These are phyloP conservation scores for Tetrapisispora arboricola DNA, from an alignment of 805 yeast species.

Conservation along the genomic window DNA sequence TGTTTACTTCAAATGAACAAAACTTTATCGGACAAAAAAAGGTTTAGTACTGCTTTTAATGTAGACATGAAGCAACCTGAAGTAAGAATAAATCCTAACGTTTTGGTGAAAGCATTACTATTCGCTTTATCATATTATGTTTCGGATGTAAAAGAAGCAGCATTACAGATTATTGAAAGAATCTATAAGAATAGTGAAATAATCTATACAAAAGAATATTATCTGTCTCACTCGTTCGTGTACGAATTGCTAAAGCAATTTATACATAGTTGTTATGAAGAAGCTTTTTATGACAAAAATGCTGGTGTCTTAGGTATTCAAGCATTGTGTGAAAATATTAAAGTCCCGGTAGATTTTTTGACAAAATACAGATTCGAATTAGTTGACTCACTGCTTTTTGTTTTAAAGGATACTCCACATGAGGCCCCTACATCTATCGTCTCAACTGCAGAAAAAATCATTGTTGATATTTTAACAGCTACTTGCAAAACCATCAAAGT, in stretches of 20 bases:
- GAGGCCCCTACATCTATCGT: conserved; percentile 80
- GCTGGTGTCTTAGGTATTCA: conserved; percentile 84
- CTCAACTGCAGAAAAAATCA: conserved; percentile 57
- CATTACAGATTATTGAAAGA: conserved; percentile 51
- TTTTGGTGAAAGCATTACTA: conserved; percentile 64
- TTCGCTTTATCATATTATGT: conserved; percentile 74
- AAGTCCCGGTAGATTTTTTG: conserved; percentile 64
- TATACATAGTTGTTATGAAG: conserved; percentile 87
- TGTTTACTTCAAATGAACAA: conserved; percentile 69
- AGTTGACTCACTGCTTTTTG: conserved; percentile 78
- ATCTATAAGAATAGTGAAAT: conserved; percentile 52
- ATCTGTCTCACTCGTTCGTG: conserved; percentile 63
- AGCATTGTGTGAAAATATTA: conserved; percentile 58
- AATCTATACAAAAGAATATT: conserved; percentile 61
- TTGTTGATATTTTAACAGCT: conserved; percentile 49
- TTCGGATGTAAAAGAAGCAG: conserved; percentile 58
- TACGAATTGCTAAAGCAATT: conserved; percentile 70
- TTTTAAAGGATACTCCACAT: conserved; percentile 77
- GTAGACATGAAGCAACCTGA: conserved; percentile 74
- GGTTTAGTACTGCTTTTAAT: conserved; percentile 58
- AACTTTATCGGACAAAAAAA: conserved; percentile 56
- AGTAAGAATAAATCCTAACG: conserved; percentile 55
- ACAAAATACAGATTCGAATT: conserved; percentile 72
- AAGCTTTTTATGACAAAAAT: conserved; percentile 70
- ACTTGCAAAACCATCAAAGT: conserved; percentile 57